Base-by-base conservation (phyloP, 164 flowering plant genomes). In the Protea cynaroides region DNA sequence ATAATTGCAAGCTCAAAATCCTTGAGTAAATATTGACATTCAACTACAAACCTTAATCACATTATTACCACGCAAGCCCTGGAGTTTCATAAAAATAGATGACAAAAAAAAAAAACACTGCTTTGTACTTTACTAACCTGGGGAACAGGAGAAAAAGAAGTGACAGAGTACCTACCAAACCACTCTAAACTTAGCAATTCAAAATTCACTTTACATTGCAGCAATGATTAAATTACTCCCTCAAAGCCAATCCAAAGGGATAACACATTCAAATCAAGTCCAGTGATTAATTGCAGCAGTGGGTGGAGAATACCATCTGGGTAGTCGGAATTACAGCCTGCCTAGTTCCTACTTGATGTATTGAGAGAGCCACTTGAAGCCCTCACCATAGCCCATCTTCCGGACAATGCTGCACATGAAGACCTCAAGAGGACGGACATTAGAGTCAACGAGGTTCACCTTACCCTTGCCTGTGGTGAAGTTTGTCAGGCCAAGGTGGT, bases 361-460 rank as follows among this genome's bases (percentile, higher is more conserved):
- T 38, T 85, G 89, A 36, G 89, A 83, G 37, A 85, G 65, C 87
- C 89, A 85, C 73, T 81, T 83, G 72, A 82, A 82, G 8, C 83
- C 83, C 44, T 79, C 85, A 4, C 80, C 81, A 49, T 77, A 79
- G 0, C 82, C 90, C 85, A 80, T 85, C 76, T 85, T 82, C 60
- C 87, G 80, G 21, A 81, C 87, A 8, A 81, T 83, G 68, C 90
- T 85, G 77, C 90, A 85, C 90, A 85, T 83, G 81, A 78, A 85
- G 24, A 83, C 84, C 76, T 83, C 90, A 6, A 85, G 73, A 0
- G 86, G 84, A 7, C 87, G 79, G 13, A 83, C 81, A 21, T 62
- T 72, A 9, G 86, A 75, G 7, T 76, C 85, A 0, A 70, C 63
- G 29, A 83, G 73, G 68, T 65, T 78, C 14, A 85, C 87, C 72